Evolutionary conservation across 495 filamentous ascomycete species (phyloP).

Genomic region (Lineolata rhizophorae): DNA sequence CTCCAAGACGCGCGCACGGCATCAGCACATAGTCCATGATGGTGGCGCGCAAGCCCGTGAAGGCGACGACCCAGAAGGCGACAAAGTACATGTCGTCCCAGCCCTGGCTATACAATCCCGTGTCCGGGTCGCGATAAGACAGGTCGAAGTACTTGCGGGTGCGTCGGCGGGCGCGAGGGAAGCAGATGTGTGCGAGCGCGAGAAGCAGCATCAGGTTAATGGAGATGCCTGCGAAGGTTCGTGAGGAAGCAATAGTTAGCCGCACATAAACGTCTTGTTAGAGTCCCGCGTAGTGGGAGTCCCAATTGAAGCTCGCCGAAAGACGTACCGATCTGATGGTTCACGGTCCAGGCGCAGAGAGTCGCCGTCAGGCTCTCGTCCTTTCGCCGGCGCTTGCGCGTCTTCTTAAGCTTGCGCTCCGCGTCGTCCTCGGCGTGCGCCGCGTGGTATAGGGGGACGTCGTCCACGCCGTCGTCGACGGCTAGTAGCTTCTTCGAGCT

Average conservation of each 20-base stretch:
- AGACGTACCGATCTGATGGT: conserved; percentile 14
- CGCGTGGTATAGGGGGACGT: too few relatives aligned
- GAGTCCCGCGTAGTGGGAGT: not conserved
- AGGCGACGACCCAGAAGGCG: conserved; percentile 54
- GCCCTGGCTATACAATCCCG: conserved; percentile 49
- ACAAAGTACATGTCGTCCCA: conserved; percentile 64
- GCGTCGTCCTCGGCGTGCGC: too few relatives aligned
- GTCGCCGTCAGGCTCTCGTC: conserved; percentile 9
- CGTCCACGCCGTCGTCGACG: too few relatives aligned
- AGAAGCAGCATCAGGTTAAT: conserved; percentile 59
- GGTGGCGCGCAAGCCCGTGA: conserved; percentile 69
- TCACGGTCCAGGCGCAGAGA: conserved; percentile 10
- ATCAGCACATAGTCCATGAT: conserved; percentile 69
- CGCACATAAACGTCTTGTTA: too few relatives aligned
- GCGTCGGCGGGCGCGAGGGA: conserved; percentile 54
- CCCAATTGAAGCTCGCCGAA: not conserved
- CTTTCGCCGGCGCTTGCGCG: too few relatives aligned
- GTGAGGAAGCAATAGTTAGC: conserved; percentile 5
- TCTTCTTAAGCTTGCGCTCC: too few relatives aligned
- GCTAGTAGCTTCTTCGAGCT: too few relatives aligned
- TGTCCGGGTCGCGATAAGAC: conserved; percentile 51
- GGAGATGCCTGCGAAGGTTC: conserved; percentile 36
- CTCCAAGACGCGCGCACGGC: conserved; percentile 45
- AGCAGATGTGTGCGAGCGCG: conserved; percentile 50
- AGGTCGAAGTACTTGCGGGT: conserved; percentile 71